These are phyloP conservation scores for Phytophthora sojae DNA, from an alignment of 352 stramenopile species.

Conservation along the genomic window DNA sequence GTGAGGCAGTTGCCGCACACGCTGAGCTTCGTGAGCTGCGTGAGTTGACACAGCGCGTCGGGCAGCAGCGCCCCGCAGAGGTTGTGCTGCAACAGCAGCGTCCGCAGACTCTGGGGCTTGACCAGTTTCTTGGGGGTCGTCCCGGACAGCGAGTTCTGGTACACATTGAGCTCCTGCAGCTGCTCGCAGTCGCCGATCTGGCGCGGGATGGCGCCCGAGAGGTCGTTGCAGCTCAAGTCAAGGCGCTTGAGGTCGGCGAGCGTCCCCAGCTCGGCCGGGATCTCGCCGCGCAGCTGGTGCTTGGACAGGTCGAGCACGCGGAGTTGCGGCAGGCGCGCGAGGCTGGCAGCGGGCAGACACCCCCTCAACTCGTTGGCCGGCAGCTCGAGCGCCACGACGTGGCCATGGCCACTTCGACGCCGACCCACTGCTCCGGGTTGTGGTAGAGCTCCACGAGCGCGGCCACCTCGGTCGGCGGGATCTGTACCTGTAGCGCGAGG, in stretches of 20 bases:
- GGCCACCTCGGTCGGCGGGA: constrained; percentile 66
- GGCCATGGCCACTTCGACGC: constrained; percentile 72
- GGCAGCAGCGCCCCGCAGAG: constrained; percentile 72
- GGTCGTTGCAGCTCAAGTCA: constrained; percentile 87
- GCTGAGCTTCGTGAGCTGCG: constrained; percentile 72
- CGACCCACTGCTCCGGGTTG: constrained; percentile 85
- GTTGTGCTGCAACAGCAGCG: constrained; percentile 84
- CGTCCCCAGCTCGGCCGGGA: too few relatives aligned
- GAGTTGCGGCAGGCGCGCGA: constrained; percentile 69
- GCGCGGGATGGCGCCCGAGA: constrained; percentile 56
- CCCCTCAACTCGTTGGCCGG: constrained; percentile 66
- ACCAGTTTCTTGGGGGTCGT: constrained; percentile 59
- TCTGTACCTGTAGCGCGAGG: constrained; percentile 40
- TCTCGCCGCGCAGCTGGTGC: constrained; percentile 75
- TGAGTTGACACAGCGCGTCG: constrained; percentile 57
- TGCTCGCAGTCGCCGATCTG: constrained; percentile 58
- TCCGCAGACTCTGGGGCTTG: constrained; percentile 64
- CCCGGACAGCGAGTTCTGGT: constrained; percentile 81
- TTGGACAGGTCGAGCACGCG: constrained; percentile 83
- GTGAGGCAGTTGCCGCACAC: constrained; percentile 81
- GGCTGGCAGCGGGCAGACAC: constrained; percentile 42
- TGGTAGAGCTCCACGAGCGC: constrained; percentile 76
- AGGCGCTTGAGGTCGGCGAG: constrained; percentile 64
- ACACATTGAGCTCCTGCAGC: constrained; percentile 80
- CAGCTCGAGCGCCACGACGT: constrained; percentile 80